Percentiles rank a stretch among this genome's conserved stretches.
Evolutionary conservation across 2,329 filamentous ascomycete species (phyloP).

Genomic region (Fusarium begoniae): DNA sequence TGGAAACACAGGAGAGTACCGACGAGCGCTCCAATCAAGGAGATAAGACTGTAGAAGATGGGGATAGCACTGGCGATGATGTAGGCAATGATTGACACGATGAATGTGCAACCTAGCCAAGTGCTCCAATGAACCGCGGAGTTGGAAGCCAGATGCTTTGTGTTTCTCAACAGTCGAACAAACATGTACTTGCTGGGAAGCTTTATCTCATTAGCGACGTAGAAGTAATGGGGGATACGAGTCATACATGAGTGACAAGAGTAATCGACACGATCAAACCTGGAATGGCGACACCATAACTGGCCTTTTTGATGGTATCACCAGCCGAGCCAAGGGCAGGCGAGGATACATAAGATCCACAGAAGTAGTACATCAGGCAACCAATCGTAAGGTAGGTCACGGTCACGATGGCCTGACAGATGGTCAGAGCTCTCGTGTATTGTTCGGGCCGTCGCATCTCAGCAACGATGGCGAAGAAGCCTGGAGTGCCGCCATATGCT

Average conservation of each 20-base stretch:
- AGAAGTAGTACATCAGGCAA: slow-evolving; percentile 56
- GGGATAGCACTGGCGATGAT: slow-evolving; percentile 37
- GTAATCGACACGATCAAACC: slow-evolving; percentile 42
- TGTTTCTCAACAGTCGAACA: slow-evolving; percentile 37
- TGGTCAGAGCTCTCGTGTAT: slow-evolving; percentile 39
- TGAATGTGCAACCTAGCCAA: slow-evolving; percentile 44
- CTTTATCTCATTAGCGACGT: not conserved
- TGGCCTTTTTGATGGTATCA: slow-evolving; percentile 52
- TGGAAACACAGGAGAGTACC: slow-evolving; percentile 45
- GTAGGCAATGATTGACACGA: slow-evolving; percentile 40
- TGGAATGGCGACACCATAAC: slow-evolving; percentile 50
- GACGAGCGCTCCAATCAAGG: slow-evolving; percentile 41
- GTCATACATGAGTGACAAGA: slow-evolving; percentile 36
- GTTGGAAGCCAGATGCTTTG: slow-evolving; percentile 43
- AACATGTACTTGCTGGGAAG: slow-evolving; percentile 25
- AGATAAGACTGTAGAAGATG: slow-evolving; percentile 43
- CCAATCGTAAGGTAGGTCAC: slow-evolving; percentile 47
- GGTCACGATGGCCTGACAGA: slow-evolving; percentile 42
- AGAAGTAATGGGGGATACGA: rapidly evolving
- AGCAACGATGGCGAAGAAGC: slow-evolving; percentile 46
- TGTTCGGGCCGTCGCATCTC: slow-evolving; percentile 46
- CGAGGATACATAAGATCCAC: slow-evolving; percentile 57
- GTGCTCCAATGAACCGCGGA: slow-evolving; percentile 42
- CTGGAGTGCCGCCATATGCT: slow-evolving; percentile 49
- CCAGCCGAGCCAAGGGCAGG: slow-evolving; percentile 59